Conservation (phyloP, 2,329 filamentous ascomycete genomes). For the Calonectria naviculata region DNA sequence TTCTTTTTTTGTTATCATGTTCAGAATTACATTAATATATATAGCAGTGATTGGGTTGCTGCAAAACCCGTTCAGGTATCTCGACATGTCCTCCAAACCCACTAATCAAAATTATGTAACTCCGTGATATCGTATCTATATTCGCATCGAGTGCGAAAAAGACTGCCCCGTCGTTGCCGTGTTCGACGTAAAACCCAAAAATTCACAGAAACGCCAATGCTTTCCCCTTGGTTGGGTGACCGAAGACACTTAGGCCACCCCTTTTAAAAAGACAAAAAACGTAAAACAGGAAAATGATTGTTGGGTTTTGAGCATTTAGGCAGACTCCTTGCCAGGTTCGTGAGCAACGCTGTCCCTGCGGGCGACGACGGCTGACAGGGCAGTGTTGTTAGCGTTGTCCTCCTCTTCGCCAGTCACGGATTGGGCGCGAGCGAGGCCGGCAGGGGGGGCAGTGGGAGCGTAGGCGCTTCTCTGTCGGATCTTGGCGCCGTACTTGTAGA, state of each 20-base stretch:
- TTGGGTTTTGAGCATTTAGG: conserved; percentile 13
- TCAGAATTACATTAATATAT: conserved; percentile 1
- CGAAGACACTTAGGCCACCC: neutral
- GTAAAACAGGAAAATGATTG: neutral
- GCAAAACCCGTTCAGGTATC: neutral
- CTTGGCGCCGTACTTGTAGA: conserved; percentile 68
- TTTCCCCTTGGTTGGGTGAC: neutral
- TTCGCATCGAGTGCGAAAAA: neutral
- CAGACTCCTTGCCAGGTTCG: conserved; percentile 31
- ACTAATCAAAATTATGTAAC: neutral
- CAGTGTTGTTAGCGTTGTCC: conserved; percentile 30
- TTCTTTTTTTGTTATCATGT: neutral
- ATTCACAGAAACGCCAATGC: conserved; percentile 15
- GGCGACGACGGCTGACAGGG: conserved; percentile 33
- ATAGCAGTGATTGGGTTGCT: neutral
- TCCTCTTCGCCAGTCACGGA: conserved; percentile 33
- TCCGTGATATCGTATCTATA: neutral
- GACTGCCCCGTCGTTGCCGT: neutral
- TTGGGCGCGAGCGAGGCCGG: conserved; percentile 8
- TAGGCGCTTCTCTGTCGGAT: conserved; percentile 67
- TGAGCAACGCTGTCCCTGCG: conserved; percentile 33
- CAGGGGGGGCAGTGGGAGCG: conserved; percentile 57
- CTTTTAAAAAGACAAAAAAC: neutral
- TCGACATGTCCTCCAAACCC: neutral
- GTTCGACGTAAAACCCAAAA: neutral